Conservation (phyloP, 805 yeast species). For the Maudiozyma bulderi region DNA sequence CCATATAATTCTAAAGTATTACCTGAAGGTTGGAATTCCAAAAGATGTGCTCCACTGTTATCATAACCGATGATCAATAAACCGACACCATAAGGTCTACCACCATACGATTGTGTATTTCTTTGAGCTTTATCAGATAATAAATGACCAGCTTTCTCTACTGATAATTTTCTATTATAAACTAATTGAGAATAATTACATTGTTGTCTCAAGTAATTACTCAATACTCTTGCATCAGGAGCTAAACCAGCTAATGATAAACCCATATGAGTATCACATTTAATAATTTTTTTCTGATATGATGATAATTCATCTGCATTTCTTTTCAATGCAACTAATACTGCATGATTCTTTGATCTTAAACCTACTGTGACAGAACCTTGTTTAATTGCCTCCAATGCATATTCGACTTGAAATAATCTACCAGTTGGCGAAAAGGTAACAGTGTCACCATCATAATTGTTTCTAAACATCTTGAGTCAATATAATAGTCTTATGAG, state of each 20-base stretch:
- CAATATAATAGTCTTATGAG: not conserved
- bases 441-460: constrained; percentile 96
- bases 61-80: constrained; percentile 82
- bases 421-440: constrained; percentile 98
- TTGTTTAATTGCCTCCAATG: constrained; percentile 95
- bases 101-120: constrained; percentile 92
- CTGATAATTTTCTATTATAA: constrained; percentile 75
- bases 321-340: constrained; percentile 86
- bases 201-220: constrained; percentile 81
- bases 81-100: constrained; percentile 98
- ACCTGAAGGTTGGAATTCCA: constrained; percentile 95
- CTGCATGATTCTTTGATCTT: constrained; percentile 78
- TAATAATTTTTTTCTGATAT: constrained; percentile 86
- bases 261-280: constrained; percentile 89
- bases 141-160: constrained; percentile 71
- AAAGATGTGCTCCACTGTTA: constrained; percentile 86
- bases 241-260: constrained; percentile 95
- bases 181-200: constrained; percentile 82
- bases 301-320: constrained; percentile 97
- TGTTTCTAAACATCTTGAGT: constrained; percentile 74
- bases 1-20: constrained; percentile 85
- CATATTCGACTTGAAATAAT: constrained; percentile 94
- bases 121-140: constrained; percentile 96
- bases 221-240: constrained; percentile 92
- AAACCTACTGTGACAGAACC: constrained; percentile 96